These are phyloP conservation scores for Corylus americana DNA, from an alignment of 306 rosid genomes.

Conservation along the genomic window DNA sequence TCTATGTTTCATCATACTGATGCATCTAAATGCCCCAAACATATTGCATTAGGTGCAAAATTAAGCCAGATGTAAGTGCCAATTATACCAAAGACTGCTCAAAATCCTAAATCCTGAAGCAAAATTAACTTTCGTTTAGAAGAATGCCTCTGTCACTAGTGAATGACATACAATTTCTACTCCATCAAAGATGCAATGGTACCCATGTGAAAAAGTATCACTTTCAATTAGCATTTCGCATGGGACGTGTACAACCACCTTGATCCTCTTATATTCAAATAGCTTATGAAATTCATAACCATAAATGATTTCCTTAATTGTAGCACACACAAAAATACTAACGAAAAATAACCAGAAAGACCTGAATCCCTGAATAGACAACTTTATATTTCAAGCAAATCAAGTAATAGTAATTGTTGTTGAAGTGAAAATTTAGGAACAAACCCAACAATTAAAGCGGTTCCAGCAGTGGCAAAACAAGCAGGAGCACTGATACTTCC, in stretches of 20 bases:
- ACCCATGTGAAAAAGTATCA: background rate
- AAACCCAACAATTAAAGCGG: slow-evolving; percentile 81
- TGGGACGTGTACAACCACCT: background rate
- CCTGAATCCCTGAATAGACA: background rate
- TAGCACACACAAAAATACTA: background rate
- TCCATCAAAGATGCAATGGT: background rate
- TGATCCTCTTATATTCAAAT: background rate
- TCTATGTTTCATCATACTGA: background rate
- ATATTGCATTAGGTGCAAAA: background rate
- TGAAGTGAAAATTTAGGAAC: slow-evolving; percentile 27
- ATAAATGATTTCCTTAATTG: background rate
- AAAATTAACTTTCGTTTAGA: background rate
- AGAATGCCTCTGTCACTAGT: background rate
- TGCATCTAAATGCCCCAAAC: background rate
- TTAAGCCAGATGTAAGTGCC: background rate
- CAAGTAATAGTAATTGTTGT: background rate
- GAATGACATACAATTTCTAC: background rate
- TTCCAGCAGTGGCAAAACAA: slow-evolving; percentile 90
- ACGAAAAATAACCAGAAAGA: background rate
- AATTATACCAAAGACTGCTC: background rate
- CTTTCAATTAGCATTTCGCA: background rate
- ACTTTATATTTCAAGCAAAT: background rate
- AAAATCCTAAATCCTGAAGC: background rate
- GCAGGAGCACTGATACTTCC: slow-evolving; percentile 58
- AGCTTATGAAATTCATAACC: background rate